Conservation (phyloP, 2,329 filamentous ascomycete genomes). For the Claviceps paspali region DNA sequence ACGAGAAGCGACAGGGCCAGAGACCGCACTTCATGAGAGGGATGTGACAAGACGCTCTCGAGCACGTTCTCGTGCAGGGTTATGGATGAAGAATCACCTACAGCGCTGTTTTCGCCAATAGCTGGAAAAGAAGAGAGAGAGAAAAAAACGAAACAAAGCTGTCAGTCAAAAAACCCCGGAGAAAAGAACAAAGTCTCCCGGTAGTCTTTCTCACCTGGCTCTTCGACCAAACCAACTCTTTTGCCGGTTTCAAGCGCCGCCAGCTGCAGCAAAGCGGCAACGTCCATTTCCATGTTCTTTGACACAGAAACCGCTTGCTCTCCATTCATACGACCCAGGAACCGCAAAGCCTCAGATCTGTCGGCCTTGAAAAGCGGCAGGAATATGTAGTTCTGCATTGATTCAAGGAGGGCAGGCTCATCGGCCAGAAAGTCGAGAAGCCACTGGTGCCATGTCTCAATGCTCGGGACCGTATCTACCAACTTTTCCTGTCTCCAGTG, state of each 20-base stretch:
- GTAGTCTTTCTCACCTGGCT: slow-evolving; percentile 34
- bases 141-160: not conserved
- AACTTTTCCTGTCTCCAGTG: slow-evolving; percentile 21
- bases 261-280: slow-evolving; percentile 44
- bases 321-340: slow-evolving; percentile 43
- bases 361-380: slow-evolving; percentile 47
- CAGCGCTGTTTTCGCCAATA: slow-evolving; percentile 10
- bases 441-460: slow-evolving; percentile 39
- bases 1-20: slow-evolving; percentile 71
- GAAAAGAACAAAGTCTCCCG: not conserved
- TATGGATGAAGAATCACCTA: slow-evolving; percentile 13
- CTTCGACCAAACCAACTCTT: slow-evolving; percentile 52
- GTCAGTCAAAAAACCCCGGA: not conserved
- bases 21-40: slow-evolving; percentile 51
- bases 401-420: slow-evolving; percentile 39
- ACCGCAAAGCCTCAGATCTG: slow-evolving; percentile 33
- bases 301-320: slow-evolving; percentile 30
- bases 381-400: slow-evolving; percentile 50
- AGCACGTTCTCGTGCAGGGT: slow-evolving; percentile 28
- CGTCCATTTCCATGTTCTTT: slow-evolving; percentile 29
- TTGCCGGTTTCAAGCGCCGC: slow-evolving; percentile 57
- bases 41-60: slow-evolving; percentile 36
- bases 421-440: slow-evolving; percentile 33
- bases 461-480: slow-evolving; percentile 14
- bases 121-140: slow-evolving; percentile 10